A percentile compares a stretch with the other conserved stretches of the same genome.
Evolutionary conservation across 306 rosid genomes (phyloP).

Genomic region (Sicyos baderoa): DNA sequence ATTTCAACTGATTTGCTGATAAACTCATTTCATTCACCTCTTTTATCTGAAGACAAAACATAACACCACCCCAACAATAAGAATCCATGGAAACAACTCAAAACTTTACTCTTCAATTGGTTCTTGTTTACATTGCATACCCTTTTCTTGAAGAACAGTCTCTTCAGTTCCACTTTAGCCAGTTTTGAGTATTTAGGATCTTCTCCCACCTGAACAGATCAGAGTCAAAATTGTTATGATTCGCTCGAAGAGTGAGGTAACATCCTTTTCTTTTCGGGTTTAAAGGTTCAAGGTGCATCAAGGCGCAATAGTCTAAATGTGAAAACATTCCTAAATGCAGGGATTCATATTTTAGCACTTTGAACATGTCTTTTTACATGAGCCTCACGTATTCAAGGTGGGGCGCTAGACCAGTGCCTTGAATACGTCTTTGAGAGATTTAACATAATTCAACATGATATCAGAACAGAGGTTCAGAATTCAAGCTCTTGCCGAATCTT

Average conservation of each 20-base stretch:
- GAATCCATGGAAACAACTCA: not conserved
- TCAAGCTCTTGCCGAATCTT: too few relatives aligned
- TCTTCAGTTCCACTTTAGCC: constrained; percentile 67
- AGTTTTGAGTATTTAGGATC: constrained; percentile 49
- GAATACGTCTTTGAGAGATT: too few relatives aligned
- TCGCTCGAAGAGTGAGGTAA: not conserved
- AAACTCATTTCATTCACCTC: constrained; percentile 53
- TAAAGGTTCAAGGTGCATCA: not conserved
- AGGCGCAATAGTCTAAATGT: too few relatives aligned
- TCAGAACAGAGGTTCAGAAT: too few relatives aligned
- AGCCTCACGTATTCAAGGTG: too few relatives aligned
- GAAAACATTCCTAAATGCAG: too few relatives aligned
- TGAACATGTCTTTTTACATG: too few relatives aligned
- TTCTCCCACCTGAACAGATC: constrained; percentile 44
- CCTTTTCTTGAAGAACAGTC: constrained; percentile 47
- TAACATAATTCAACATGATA: too few relatives aligned
- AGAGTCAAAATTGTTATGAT: constrained; percentile 17
- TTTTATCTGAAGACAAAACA: constrained; percentile 37
- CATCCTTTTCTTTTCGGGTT: not conserved
- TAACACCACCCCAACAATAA: not conserved
- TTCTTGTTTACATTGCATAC: constrained; percentile 28
- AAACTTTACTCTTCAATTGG: not conserved
- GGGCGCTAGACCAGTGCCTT: too few relatives aligned
- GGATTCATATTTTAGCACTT: too few relatives aligned
- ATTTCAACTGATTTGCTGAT: constrained; percentile 71